phyloP scores from a whole-genome alignment of 2,329 filamentous ascomycete genomes.

The Sporothrix protearum region DNA sequence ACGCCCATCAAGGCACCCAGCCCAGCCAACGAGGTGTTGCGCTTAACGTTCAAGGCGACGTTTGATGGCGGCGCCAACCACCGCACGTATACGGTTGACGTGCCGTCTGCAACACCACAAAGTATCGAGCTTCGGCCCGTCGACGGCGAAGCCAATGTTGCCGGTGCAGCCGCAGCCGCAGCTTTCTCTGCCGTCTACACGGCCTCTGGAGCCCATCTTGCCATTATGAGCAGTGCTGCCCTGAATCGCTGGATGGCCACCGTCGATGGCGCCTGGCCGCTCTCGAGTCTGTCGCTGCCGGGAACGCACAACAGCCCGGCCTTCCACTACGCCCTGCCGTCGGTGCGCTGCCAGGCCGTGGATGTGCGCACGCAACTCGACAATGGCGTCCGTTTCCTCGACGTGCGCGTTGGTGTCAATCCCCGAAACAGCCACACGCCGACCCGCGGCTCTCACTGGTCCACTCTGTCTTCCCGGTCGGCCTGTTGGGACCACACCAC shows the following conservation, averaged over 20 bases:
- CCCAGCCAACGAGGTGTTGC: constrained; percentile 61
- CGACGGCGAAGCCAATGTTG: constrained; percentile 31
- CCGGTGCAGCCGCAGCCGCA: constrained; percentile 37
- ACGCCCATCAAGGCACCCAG: constrained; percentile 62
- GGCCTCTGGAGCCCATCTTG: constrained; percentile 50
- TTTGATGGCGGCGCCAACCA: constrained; percentile 36
- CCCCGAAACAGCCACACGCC: constrained; percentile 38
- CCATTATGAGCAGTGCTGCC: constrained; percentile 67
- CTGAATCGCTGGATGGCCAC: constrained; percentile 77
- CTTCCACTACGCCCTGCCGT: constrained; percentile 77
- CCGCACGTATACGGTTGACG: constrained; percentile 64
- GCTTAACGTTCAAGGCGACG: constrained; percentile 64
- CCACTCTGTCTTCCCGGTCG: constrained; percentile 85
- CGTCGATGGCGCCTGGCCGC: constrained; percentile 65
- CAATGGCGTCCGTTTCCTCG: constrained; percentile 91
- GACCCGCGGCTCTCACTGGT: constrained; percentile 71
- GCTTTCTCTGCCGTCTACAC: constrained; percentile 66
- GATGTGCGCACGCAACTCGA: constrained; percentile 71
- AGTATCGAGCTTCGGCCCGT: constrained; percentile 60
- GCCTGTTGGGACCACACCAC: constrained; percentile 76
- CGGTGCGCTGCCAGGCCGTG: constrained; percentile 88
- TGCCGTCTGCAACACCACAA: constrained; percentile 58
- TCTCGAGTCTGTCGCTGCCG: constrained; percentile 82
- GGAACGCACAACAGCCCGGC: constrained; percentile 96
- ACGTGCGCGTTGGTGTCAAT: constrained; percentile 68